A percentile compares a stretch with the other conserved stretches of the same genome.
phyloP scores from a whole-genome alignment of 179 eudicot genomes.

The Beta lomatogona region DNA sequence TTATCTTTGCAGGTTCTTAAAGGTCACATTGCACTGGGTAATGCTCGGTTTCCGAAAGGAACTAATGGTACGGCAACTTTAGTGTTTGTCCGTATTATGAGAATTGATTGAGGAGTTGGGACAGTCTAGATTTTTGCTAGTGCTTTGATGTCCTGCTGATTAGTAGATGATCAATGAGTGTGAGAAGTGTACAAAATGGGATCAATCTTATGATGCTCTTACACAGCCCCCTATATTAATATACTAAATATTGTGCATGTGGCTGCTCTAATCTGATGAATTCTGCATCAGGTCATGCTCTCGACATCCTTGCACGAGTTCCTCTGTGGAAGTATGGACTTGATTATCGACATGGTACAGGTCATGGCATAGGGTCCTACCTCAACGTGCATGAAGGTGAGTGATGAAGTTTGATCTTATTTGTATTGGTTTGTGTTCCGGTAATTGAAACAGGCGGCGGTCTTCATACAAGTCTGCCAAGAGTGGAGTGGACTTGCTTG shows the following conservation, averaged over 20 bases:
- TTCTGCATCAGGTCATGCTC: slow-evolving; percentile 61
- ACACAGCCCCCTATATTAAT: not conserved
- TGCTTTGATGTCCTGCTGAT: slow-evolving; percentile 4
- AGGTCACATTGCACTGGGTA: slow-evolving; percentile 85
- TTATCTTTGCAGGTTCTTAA: slow-evolving; percentile 71
- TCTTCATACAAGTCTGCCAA: no score
- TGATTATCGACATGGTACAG: slow-evolving; percentile 97
- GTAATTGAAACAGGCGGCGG: no score
- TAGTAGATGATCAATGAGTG: not conserved
- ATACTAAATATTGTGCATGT: not conserved
- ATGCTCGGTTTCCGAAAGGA: slow-evolving; percentile 94
- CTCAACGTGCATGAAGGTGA: slow-evolving; percentile 96
- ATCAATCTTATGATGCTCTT: not conserved
- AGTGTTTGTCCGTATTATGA: not conserved
- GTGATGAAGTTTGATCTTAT: slow-evolving; percentile 26
- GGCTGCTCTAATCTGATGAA: slow-evolving; percentile 1
- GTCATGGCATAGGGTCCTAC: slow-evolving; percentile 92
- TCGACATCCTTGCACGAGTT: slow-evolving; percentile 89
- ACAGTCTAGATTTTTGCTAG: not conserved
- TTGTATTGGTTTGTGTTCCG: not conserved
- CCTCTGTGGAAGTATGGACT: slow-evolving; percentile 96
- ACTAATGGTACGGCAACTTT: slow-evolving; percentile 62
- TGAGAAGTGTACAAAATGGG: not conserved
- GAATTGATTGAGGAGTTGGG: slow-evolving; percentile 9
- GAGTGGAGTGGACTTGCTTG: no score